Base-by-base conservation (phyloP, 2,329 filamentous ascomycete species). In the Blastomyces silverae region DNA sequence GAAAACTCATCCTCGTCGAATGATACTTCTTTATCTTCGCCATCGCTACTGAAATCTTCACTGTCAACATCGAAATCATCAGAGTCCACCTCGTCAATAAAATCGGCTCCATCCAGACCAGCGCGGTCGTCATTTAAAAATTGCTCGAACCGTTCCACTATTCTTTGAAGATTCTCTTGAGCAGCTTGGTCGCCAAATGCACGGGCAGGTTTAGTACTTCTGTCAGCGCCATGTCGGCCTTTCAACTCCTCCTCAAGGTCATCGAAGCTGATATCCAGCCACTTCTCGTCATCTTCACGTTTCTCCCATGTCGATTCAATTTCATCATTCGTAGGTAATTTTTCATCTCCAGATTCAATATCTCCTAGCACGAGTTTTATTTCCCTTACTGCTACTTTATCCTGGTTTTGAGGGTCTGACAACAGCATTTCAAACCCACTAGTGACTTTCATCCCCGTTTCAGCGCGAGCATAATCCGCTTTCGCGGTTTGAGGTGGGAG, bases 371-470 rank as follows among this genome's bases (percentile, higher is more conserved):
- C 73, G 15, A 96, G 80, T 34, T 85, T 85, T 46, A 96, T 85
- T 75, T 96, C 91, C 46, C 91, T 83, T 4, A 90, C 88, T 0
- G 84, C 76, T 10, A 87, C 83, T 69, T 84, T 89, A 68, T 91
- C 86, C 68, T 84, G 85, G 66, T 88, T 87, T 50, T 88, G 83
- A 0, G 86, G 83, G 69, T 89, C 86, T 11, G 80, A 79, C 0
- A 91, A 78, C 60, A 97, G 82, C 83, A 97, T 94, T 76, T 99
- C 93, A 71, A 96, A 92, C 0, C 93, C 94, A 70, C 89, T 92
- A 0, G 91, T 85, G 11, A 97, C 77, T 74, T 97, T 97, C 88
- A 97, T 93, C 13, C 92, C 92, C 52, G 89, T 79, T 64, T 93
- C 89, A 1, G 81, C 78, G 60, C 80, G 67, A 78, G 71, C 61